Base-by-base conservation (phyloP, 2,329 filamentous ascomycete species). In the Diaporthe batatas region DNA sequence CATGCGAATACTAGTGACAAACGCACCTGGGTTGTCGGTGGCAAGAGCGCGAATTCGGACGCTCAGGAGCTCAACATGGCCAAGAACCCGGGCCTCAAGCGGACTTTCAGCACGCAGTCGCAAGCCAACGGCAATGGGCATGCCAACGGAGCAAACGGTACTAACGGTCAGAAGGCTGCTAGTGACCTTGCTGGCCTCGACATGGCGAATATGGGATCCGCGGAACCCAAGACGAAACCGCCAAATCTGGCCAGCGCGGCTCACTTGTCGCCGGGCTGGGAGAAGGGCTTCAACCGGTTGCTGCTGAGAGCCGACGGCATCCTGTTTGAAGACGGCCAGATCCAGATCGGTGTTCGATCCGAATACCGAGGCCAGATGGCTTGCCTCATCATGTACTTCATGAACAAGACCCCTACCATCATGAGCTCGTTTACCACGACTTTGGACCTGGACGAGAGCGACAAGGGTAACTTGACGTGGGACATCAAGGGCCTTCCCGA, bases 281-380 rank as follows among this genome's bases (percentile, higher is more conserved):
- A 98, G 79, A 87, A 91, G 76, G 96, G 97, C 10, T 98, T 93
- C 83, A 94, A 96, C 79, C 91, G 91, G 69, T 86, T 99, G 21
- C 88, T 98, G 77, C 90, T 98, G 65, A 89, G 88, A 70, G 84
- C 92, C 0, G 95, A 98, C 80, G 96, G 96, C 70, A 89, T 99
- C 11, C 86, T 99, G 0, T 99, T 98, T 80, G 95, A 99, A 83
- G 96, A 99, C 80, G 92, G 92, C 0, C 96, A 99, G 82, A 90
- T 99, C 70, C 96, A 99, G 80, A 89, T 99, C 53, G 96, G 96
- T 42, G 84, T 98, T 68, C 92, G 96, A 47, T 97, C 95, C 12
- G 96, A 99, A 83, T 99, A 98, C 81, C 92, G 96, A 74, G 94
- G 92, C n/a, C 94, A 98, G 80, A 92, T 98, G 85, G 96, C 96